Conservation (phyloP, 2,329 filamentous ascomycete species). For the Lecanosticta acicola region DNA sequence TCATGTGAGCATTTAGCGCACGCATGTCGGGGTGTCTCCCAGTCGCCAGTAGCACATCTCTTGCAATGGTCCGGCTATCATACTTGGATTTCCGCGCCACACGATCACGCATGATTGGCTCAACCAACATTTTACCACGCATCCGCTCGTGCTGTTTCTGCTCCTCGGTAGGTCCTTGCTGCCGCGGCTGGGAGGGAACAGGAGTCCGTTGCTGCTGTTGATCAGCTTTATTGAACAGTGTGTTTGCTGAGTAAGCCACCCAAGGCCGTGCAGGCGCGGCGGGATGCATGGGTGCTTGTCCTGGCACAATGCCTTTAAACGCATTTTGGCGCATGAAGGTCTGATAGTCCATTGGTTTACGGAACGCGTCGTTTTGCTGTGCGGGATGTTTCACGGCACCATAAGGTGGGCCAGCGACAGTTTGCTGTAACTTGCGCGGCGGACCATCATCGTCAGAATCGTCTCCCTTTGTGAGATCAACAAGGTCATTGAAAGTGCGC, state of each 20-base stretch:
- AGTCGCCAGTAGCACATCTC: slow-evolving; percentile 57
- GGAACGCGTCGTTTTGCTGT: slow-evolving; percentile 10
- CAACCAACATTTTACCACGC: slow-evolving; percentile 36
- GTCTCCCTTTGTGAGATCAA: slow-evolving; percentile 45
- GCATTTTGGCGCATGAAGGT: slow-evolving; percentile 9
- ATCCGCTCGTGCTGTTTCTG: slow-evolving; percentile 26
- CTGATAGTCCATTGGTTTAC: slow-evolving; percentile 14
- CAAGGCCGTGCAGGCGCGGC: background rate
- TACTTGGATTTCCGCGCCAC: slow-evolving; percentile 50
- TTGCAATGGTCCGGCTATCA: slow-evolving; percentile 56
- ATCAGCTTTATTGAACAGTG: background rate
- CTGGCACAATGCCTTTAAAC: background rate
- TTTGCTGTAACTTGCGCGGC: slow-evolving; percentile 33
- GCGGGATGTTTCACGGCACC: slow-evolving; percentile 3
- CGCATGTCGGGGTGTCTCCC: slow-evolving; percentile 57
- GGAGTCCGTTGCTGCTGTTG: background rate
- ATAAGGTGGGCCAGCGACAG: slow-evolving; percentile 7
- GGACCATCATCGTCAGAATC: slow-evolving; percentile 46
- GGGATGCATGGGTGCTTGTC: background rate
- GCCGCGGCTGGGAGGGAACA: slow-evolving; percentile 11
- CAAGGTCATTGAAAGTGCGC: slow-evolving; percentile 48
- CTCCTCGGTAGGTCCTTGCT: slow-evolving; percentile 26
- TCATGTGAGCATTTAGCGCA: slow-evolving; percentile 55
- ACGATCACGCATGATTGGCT: slow-evolving; percentile 44
- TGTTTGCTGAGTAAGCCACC: background rate